Evolutionary conservation across 352 stramenopile genomes (phyloP).

Genomic region (Phytophthora sp.): DNA sequence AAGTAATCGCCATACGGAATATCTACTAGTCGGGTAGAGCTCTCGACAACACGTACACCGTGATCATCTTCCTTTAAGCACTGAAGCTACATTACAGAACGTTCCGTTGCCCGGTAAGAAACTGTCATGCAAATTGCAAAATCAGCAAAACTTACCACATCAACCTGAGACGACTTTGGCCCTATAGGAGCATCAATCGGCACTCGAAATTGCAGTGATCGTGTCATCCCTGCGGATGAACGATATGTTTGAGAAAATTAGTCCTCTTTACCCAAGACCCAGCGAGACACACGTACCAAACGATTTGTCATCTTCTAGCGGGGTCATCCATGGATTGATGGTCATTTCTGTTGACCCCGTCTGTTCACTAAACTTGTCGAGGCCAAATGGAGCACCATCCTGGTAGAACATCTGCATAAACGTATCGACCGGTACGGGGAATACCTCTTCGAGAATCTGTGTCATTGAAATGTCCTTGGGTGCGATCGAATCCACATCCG

Average conservation of each 20-base stretch:
- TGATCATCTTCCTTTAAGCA: slow-evolving; percentile 55
- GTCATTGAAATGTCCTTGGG: slow-evolving; percentile 83
- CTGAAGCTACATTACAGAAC: slow-evolving; percentile 52
- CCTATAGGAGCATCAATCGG: slow-evolving; percentile 83
- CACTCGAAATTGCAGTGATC: slow-evolving; percentile 76
- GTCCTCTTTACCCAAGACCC: background rate
- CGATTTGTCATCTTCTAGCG: slow-evolving; percentile 45
- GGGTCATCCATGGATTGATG: slow-evolving; percentile 67
- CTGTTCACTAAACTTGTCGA: slow-evolving; percentile 66
- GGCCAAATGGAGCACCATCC: slow-evolving; percentile 70
- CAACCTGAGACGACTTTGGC: slow-evolving; percentile 81
- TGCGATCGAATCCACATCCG: slow-evolving; percentile 60
- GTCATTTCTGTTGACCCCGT: slow-evolving; percentile 79
- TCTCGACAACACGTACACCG: slow-evolving; percentile 64
- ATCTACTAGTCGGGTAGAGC: slow-evolving; percentile 78
- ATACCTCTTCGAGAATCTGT: slow-evolving; percentile 61
- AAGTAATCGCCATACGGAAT: slow-evolving; percentile 91
- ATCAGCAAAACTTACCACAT: slow-evolving; percentile 50
- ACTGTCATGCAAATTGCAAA: background rate
- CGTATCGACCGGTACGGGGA: slow-evolving; percentile 63
- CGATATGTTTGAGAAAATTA: background rate
- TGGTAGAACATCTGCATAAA: slow-evolving; percentile 78
- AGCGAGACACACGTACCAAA: slow-evolving; percentile 32
- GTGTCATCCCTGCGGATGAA: slow-evolving; percentile 50
- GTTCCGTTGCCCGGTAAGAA: too few relatives aligned